Conservation (phyloP, 768 basidiomycete species). For the Pholiota microspora region DNA sequence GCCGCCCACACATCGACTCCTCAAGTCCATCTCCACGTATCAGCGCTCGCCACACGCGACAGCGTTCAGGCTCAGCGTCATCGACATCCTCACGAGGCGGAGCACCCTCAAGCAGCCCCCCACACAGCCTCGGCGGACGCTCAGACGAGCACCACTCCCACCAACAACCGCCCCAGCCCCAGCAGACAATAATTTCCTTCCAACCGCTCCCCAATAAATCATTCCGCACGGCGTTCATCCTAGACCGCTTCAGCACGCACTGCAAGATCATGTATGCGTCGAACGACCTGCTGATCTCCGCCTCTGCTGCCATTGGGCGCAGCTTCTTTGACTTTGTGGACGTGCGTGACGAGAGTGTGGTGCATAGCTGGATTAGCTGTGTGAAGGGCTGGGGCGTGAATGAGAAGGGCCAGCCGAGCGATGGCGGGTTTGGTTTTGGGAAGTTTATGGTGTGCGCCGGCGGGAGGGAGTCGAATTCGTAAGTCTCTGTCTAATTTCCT, state of each 20-base stretch:
- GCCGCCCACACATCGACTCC: no score
- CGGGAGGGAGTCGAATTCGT: conserved; percentile 63
- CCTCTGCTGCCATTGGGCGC: conserved; percentile 57
- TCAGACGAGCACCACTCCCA: not conserved
- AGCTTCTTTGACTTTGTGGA: conserved; percentile 77
- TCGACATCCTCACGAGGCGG: not conserved
- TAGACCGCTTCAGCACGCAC: conserved; percentile 69
- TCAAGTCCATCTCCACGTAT: no score
- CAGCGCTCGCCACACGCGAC: not conserved
- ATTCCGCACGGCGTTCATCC: conserved; percentile 74
- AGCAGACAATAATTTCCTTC: conserved; percentile 40
- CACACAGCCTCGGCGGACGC: not conserved
- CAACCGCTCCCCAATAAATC: conserved; percentile 68
- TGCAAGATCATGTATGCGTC: conserved; percentile 72
- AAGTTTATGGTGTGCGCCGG: conserved; percentile 55
- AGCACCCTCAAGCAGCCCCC: not conserved
- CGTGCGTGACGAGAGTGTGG: conserved; percentile 58
- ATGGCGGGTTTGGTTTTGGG: conserved; percentile 84
- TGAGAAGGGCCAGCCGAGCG: conserved; percentile 78
- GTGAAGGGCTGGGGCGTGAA: conserved; percentile 86
- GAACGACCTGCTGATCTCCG: conserved; percentile 65
- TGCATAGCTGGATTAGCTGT: conserved; percentile 71
- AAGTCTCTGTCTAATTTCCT: conserved; percentile 19
- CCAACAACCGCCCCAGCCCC: not conserved
- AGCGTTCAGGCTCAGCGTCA: not conserved